Percentiles rank a stretch among this genome's conserved stretches.
phyloP scores from a whole-genome alignment of 2,329 filamentous ascomycete genomes.

The Alternaria solani region DNA sequence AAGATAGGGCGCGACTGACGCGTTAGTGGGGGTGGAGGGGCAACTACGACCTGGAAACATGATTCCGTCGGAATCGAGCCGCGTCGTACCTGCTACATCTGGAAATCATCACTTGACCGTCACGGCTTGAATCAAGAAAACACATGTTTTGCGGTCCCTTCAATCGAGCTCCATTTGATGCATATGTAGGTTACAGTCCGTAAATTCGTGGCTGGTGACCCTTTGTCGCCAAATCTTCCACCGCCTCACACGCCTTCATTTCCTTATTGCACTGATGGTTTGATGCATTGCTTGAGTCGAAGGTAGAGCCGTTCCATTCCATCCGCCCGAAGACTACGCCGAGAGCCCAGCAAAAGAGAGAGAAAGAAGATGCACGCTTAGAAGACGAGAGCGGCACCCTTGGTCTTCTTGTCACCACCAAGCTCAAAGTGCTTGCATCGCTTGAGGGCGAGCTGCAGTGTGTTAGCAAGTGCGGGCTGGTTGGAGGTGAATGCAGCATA shows the following conservation, averaged over 20 bases:
- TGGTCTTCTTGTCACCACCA: conserved; percentile 99
- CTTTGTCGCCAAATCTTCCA: conserved; percentile 43
- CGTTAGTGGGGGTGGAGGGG: conserved; percentile 40
- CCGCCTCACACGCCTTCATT: conserved; percentile 39
- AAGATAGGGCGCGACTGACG: conserved; percentile 21
- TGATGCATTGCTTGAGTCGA: conserved; percentile 45
- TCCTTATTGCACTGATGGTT: conserved; percentile 26
- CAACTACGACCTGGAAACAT: conserved; percentile 15
- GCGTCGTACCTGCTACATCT: conserved; percentile 8
- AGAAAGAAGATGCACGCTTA: conserved; percentile 69
- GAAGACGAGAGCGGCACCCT: conserved; percentile 99
- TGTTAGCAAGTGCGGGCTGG: conserved; percentile 24
- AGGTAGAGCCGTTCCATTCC: conserved; percentile 47
- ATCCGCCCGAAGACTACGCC: conserved; percentile 50
- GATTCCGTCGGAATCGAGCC: conserved; percentile 10
- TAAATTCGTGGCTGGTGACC: conserved; percentile 46
- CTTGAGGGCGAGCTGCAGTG: conserved; percentile 93
- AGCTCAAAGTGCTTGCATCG: conserved; percentile 99
- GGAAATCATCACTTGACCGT: conserved; percentile 1
- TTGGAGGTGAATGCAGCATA: conserved; percentile 16
- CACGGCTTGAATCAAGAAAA: conserved; percentile 1
- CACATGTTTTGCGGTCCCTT: conserved; percentile 34
- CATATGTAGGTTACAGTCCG: conserved; percentile 52
- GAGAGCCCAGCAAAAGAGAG: conserved; percentile 52
- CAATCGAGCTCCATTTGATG: conserved; percentile 53